Percentiles rank a stretch among this genome's conserved stretches.
These are phyloP conservation scores for Penicillium sclerotiorum DNA, from an alignment of 2,329 filamentous ascomycete species.

Conservation along the genomic window DNA sequence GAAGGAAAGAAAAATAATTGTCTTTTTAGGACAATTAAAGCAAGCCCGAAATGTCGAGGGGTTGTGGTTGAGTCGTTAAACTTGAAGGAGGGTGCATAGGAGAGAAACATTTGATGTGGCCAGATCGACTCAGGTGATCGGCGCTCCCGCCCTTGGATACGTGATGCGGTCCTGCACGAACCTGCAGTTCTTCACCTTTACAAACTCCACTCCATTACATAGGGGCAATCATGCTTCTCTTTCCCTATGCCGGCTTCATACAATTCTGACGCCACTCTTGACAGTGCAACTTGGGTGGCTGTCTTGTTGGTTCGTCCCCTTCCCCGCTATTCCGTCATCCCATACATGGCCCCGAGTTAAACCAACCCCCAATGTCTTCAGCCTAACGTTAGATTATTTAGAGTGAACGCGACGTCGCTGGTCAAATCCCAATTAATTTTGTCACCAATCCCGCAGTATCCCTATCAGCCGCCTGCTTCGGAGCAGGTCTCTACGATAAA, in stretches of 20 bases:
- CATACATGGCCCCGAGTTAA: too few species aligned
- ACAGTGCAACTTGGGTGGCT: conserved; percentile 42
- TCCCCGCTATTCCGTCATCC: too few species aligned
- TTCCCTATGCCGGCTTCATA: conserved; percentile 46
- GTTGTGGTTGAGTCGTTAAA: background rate
- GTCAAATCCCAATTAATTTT: conserved; percentile 64
- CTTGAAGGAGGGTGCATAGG: background rate
- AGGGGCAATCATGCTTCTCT: background rate
- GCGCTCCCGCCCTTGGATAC: conserved; percentile 16
- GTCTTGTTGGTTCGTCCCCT: conserved; percentile 39
- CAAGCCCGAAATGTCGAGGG: conserved; percentile 2
- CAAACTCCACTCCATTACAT: conserved; percentile 10
- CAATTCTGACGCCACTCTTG: conserved; percentile 40
- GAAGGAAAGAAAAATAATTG: conserved; percentile 2
- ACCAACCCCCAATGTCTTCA: background rate
- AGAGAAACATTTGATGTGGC: conserved; percentile 24
- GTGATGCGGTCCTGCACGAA: conserved; percentile 2
- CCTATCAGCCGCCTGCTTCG: conserved; percentile 62
- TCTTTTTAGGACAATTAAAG: too few species aligned
- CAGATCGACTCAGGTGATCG: conserved; percentile 34
- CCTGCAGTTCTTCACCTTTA: background rate
- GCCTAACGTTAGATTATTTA: conserved; percentile 33
- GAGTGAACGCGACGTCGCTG: conserved; percentile 65
- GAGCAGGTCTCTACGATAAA: conserved; percentile 56
- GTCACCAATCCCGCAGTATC: conserved; percentile 61